Conservation (phyloP, 177 flowering plant genomes). For the Vitis hybrid region DNA sequence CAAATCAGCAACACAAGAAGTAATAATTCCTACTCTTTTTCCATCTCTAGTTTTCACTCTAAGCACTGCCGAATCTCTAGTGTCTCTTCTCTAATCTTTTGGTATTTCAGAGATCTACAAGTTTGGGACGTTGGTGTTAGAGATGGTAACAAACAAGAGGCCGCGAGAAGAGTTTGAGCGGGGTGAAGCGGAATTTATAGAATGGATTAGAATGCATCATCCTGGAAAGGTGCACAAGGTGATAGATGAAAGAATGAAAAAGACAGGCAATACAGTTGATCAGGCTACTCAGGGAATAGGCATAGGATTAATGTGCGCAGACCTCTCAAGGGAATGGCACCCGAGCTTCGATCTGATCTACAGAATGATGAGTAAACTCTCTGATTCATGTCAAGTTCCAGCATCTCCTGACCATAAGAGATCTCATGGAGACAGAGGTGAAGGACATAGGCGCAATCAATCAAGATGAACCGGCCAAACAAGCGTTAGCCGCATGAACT, state of each 20-base stretch:
- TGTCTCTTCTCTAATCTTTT: background rate
- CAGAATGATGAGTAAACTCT: slow-evolving; percentile 20
- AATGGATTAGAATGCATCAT: slow-evolving; percentile 39
- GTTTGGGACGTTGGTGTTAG: slow-evolving; percentile 55
- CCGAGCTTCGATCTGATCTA: slow-evolving; percentile 32
- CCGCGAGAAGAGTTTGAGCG: slow-evolving; percentile 30
- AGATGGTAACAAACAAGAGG: slow-evolving; percentile 40
- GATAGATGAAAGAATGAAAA: slow-evolving; percentile 43
- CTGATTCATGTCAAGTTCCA: slow-evolving; percentile 21
- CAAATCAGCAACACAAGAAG: slow-evolving; percentile 31
- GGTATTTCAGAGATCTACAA: slow-evolving; percentile 34
- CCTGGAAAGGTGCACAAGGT: slow-evolving; percentile 34
- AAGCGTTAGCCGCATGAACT: no score
- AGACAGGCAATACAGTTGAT: slow-evolving; percentile 26
- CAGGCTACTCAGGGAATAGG: slow-evolving; percentile 38
- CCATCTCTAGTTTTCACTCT: background rate
- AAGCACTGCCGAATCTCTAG: no score
- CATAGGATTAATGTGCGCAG: slow-evolving; percentile 54
- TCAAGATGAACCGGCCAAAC: slow-evolving; percentile 5
- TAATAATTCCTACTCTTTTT: slow-evolving; percentile 16
- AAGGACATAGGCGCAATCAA: slow-evolving; percentile 12
- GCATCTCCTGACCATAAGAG: slow-evolving; percentile 20
- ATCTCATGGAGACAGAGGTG: slow-evolving; percentile 13
- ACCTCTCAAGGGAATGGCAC: slow-evolving; percentile 25
- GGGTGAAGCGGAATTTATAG: slow-evolving; percentile 36